phyloP scores from a whole-genome alignment of 23 red algal genomes.

The Rhodosorus marinus region DNA sequence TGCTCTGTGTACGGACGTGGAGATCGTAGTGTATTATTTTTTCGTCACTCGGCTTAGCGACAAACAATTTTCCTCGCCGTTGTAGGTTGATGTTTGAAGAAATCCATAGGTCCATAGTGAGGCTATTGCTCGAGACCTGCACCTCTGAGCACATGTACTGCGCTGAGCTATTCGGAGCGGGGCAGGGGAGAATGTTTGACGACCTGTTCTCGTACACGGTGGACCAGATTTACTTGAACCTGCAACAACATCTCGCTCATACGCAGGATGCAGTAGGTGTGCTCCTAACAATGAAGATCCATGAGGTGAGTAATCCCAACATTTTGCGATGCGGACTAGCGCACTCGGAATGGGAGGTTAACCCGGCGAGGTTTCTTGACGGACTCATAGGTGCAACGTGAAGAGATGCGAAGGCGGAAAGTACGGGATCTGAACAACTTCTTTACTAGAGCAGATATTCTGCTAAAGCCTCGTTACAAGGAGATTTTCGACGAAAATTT shows the following conservation, averaged over 20 bases:
- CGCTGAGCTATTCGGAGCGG: slow-evolving; percentile 41
- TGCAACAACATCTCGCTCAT: slow-evolving; percentile 26
- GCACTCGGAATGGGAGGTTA: no score
- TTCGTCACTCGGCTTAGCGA: no score
- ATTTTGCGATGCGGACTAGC: no score
- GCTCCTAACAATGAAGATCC: slow-evolving; percentile 44
- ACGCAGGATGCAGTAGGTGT: slow-evolving; percentile 62
- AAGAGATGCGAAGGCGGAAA: slow-evolving; percentile 34
- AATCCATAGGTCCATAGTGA: slow-evolving; percentile 72
- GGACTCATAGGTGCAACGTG: slow-evolving; percentile 33
- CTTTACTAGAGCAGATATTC: slow-evolving; percentile 49
- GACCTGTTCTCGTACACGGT: slow-evolving; percentile 30
- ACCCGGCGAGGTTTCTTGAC: no score
- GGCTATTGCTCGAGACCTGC: slow-evolving; percentile 77
- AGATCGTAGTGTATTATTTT: no score
- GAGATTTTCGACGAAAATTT: slow-evolving; percentile 50
- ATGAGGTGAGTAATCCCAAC: not conserved
- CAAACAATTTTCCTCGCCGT: no score
- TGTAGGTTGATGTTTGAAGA: slow-evolving; percentile 77
- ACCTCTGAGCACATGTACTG: slow-evolving; percentile 53
- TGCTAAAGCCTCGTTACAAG: slow-evolving; percentile 61
- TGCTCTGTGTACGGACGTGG: no score
- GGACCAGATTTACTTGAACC: slow-evolving; percentile 22
- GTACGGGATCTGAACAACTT: slow-evolving; percentile 43
- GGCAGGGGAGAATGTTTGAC: slow-evolving; percentile 19